Evolutionary conservation across 805 yeast species (phyloP).

Genomic region (Teunomyces gatunensis): DNA sequence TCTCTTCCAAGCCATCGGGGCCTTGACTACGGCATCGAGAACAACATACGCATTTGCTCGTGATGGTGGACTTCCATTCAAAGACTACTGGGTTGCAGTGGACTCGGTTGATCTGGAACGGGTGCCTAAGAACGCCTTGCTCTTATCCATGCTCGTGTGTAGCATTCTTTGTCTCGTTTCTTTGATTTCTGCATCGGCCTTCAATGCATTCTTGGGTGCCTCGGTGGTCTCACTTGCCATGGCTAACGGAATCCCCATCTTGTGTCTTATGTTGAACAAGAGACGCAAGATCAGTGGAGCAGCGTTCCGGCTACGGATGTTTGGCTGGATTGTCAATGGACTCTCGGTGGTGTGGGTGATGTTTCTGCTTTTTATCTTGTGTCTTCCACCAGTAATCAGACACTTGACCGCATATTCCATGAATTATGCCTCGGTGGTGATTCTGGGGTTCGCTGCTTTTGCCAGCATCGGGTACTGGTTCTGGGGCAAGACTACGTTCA

Average conservation of each 20-base stretch:
- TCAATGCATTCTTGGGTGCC: constrained; percentile 81
- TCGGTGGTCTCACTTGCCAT: constrained; percentile 72
- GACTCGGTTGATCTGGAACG: constrained; percentile 52
- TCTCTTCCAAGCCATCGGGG: constrained; percentile 73
- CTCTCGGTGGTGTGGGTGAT: constrained; percentile 60
- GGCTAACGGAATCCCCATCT: constrained; percentile 74
- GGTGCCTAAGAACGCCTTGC: constrained; percentile 69
- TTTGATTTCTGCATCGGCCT: constrained; percentile 67
- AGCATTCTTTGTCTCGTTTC: constrained; percentile 62
- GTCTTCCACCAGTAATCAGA: constrained; percentile 64
- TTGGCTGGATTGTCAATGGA: constrained; percentile 64
- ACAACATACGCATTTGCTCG: constrained; percentile 80
- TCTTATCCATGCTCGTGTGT: constrained; percentile 62
- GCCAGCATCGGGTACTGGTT: constrained; percentile 50
- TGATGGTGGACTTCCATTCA: constrained; percentile 75
- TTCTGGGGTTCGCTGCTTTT: constrained; percentile 44
- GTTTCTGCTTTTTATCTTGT: constrained; percentile 58
- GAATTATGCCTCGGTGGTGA: constrained; percentile 69
- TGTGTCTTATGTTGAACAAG: constrained; percentile 57
- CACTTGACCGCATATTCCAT: constrained; percentile 38
- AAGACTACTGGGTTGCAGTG: constrained; percentile 63
- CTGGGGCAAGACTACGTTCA: constrained; percentile 65
- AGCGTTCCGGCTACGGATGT: constrained; percentile 57
- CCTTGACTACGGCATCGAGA: constrained; percentile 78
- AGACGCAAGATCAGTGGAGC: constrained; percentile 65